A percentile compares a stretch with the other conserved stretches of the same genome.
These are phyloP conservation scores for Tetrahymena malaccensis DNA, from an alignment of 73 alveolate genomes.

Conservation along the genomic window DNA sequence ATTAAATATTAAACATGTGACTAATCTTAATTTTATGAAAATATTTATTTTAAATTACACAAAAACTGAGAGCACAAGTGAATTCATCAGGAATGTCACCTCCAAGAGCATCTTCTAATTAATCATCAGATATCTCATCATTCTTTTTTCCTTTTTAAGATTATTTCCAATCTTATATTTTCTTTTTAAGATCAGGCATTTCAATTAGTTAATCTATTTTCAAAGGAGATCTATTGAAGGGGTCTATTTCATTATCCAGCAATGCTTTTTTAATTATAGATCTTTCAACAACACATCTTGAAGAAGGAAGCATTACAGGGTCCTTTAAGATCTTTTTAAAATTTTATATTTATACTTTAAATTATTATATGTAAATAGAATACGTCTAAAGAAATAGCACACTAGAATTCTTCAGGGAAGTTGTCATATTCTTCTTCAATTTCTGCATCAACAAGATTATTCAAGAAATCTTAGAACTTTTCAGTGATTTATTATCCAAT, in stretches of 20 bases:
- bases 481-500: neutral
- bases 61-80: constrained; percentile 46
- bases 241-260: constrained; percentile 22
- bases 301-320: constrained; percentile 67
- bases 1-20: no score
- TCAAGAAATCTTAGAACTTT: constrained; percentile 40
- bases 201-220: neutral
- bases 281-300: constrained; percentile 52
- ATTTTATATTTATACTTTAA: constrained; percentile 47
- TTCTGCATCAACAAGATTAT: constrained; percentile 14
- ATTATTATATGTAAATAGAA: neutral
- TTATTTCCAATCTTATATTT: constrained; percentile 5
- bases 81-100: constrained; percentile 65
- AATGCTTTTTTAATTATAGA: constrained; percentile 54
- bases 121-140: constrained; percentile 14
- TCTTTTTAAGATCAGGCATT: constrained; percentile 1
- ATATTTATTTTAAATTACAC: neutral
- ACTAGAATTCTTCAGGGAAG: neutral
- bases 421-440: constrained; percentile 3
- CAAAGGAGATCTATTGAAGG: constrained; percentile 30
- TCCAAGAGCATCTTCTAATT: neutral
- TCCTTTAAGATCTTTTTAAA: constrained; percentile 47
- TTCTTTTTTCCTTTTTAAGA: neutral
- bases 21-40: neutral
- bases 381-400: neutral